Conservation (phyloP, 2,329 filamentous ascomycete genomes). For the Sclerotinia minor region DNA sequence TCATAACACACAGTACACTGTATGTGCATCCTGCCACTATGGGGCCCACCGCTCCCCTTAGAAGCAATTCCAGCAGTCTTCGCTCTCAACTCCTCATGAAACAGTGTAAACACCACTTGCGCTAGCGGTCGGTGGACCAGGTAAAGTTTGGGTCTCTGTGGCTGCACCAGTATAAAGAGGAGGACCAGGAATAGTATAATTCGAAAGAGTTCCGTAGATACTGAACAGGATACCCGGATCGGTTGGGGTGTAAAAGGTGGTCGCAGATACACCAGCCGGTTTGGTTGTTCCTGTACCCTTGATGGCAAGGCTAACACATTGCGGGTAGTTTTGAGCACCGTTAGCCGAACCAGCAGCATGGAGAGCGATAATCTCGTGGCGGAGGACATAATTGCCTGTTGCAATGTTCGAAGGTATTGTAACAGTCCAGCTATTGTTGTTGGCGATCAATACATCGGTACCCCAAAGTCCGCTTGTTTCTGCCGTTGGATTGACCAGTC, state of each 20-base stretch:
- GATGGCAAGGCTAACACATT: conserved; percentile 53
- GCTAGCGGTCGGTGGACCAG: conserved; percentile 31
- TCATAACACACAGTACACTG: background rate
- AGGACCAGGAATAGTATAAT: conserved; percentile 44
- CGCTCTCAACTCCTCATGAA: background rate
- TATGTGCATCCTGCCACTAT: background rate
- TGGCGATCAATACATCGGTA: conserved; percentile 51
- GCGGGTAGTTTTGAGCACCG: conserved; percentile 52
- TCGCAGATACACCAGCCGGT: conserved; percentile 44
- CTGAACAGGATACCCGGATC: conserved; percentile 47
- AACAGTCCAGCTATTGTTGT: conserved; percentile 55
- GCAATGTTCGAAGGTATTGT: conserved; percentile 48
- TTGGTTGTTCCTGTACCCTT: conserved; percentile 46
- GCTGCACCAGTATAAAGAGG: conserved; percentile 37
- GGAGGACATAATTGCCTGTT: conserved; percentile 53
- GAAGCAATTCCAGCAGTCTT: background rate
- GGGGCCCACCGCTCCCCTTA: background rate
- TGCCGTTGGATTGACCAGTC: conserved; percentile 39
- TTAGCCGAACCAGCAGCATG: conserved; percentile 41
- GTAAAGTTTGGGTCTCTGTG: conserved; percentile 31
- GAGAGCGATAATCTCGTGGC: conserved; percentile 47
- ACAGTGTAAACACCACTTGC: conserved; percentile 30
- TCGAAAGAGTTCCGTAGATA: conserved; percentile 43
- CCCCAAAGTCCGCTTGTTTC: conserved; percentile 45
- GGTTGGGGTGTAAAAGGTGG: conserved; percentile 45